A percentile compares a stretch with the other conserved stretches of the same genome.
These are phyloP conservation scores for Fallopia convolvulus DNA, from an alignment of 148 eudicot species.

Conservation along the genomic window DNA sequence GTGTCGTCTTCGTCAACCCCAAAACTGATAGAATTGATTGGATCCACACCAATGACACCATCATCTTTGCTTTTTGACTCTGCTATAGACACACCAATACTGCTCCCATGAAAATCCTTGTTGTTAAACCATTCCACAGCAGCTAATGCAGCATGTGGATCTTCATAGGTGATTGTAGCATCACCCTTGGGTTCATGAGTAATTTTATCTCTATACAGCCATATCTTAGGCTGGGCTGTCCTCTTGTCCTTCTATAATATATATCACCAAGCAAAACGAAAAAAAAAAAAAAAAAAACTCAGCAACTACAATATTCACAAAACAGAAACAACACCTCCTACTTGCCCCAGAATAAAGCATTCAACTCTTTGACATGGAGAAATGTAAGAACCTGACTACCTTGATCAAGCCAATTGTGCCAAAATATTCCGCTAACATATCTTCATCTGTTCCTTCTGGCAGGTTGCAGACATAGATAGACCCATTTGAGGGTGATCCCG, in stretches of 20 bases:
- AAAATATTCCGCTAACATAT: constrained; percentile 83
- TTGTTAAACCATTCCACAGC: constrained; percentile 98
- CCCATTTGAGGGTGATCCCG: constrained; percentile 50
- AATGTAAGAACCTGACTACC: constrained; percentile 29
- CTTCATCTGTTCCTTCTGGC: constrained; percentile 86
- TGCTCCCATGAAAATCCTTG: constrained; percentile 82
- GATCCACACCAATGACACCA: constrained; percentile 24
- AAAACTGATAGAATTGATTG: constrained; percentile 29
- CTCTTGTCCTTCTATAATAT: constrained; percentile 74
- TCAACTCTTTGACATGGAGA: neutral
- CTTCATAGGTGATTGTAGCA: constrained; percentile 95
- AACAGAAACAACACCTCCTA: neutral
- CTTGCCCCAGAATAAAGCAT: neutral
- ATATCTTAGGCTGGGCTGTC: constrained; percentile 85
- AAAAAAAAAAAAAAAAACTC: neutral
- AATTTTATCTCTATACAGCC: constrained; percentile 82
- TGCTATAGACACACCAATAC: constrained; percentile 73
- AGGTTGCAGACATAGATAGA: constrained; percentile 81
- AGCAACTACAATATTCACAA: neutral
- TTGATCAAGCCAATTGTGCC: constrained; percentile 91
- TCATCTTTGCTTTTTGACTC: constrained; percentile 88
- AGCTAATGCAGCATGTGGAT: constrained; percentile 94
- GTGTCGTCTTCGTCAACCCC: constrained; percentile 37
- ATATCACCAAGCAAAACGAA: constrained; percentile 1
- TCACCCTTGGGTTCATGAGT: constrained; percentile 96